Evolutionary conservation across 1,139 yeast species (phyloP).

Genomic region (Hyphopichia pseudoburtonii): DNA sequence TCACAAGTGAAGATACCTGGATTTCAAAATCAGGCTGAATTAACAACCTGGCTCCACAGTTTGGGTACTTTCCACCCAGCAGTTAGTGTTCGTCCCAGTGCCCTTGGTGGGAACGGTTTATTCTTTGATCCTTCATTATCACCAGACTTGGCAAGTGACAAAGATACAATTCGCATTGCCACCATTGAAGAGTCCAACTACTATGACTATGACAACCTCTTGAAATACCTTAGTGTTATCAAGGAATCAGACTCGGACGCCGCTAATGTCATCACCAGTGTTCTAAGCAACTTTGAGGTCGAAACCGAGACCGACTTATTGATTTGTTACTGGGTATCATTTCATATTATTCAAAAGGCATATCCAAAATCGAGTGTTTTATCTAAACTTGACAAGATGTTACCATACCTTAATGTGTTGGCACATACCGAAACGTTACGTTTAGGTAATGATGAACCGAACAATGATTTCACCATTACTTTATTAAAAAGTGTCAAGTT

Average conservation of each 20-base stretch:
- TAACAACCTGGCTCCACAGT: constrained; percentile 8
- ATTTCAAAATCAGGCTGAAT: not conserved
- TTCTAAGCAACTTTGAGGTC: not conserved
- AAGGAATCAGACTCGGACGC: not conserved
- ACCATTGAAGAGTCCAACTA: constrained; percentile 33
- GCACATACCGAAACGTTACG: not conserved
- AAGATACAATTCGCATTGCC: constrained; percentile 23
- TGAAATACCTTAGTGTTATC: constrained; percentile 20
- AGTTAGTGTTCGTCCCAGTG: constrained; percentile 22
- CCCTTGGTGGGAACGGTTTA: constrained; percentile 38
- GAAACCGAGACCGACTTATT: not conserved
- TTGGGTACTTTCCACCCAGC: constrained; percentile 13
- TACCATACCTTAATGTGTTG: not conserved
- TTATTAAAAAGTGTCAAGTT: constrained; percentile 23
- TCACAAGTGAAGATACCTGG: not conserved
- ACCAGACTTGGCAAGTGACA: constrained; percentile 1
- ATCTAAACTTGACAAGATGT: not conserved
- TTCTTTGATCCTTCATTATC: constrained; percentile 14
- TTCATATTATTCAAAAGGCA: not conserved
- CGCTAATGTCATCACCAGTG: not conserved
- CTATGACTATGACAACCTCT: constrained; percentile 29
- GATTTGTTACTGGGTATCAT: not conserved
- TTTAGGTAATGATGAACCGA: constrained; percentile 3
- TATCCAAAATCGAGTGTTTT: no score
- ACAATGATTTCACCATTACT: constrained; percentile 20